phyloP scores from a whole-genome alignment of 108 stramenopile genomes.

The Pseudonitzschia multiseries region DNA sequence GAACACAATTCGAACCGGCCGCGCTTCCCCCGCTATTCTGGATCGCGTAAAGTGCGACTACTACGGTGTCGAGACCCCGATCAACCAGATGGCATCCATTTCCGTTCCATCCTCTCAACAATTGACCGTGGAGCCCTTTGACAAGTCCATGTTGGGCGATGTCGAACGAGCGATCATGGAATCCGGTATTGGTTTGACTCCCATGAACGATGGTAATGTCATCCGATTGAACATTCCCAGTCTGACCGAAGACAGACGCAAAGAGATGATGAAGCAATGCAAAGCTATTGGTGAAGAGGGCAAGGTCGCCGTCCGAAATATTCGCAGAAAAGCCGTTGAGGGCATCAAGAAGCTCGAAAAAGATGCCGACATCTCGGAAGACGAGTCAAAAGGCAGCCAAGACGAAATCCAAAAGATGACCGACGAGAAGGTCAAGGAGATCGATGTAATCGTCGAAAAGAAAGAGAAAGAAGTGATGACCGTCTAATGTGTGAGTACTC shows the following conservation, averaged over 20 bases:
- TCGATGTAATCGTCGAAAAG: constrained; percentile 82
- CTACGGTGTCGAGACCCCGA: constrained; percentile 89
- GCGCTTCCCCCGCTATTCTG: constrained; percentile 83
- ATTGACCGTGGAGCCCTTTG: constrained; percentile 83
- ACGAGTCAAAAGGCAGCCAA: constrained; percentile 75
- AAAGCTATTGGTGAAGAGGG: constrained; percentile 94
- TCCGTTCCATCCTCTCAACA: constrained; percentile 87
- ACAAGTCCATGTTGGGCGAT: constrained; percentile 67
- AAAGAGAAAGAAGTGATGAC: constrained; percentile 96
- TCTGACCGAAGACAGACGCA: constrained; percentile 93
- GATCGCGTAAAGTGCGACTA: constrained; percentile 91
- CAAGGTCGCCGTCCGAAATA: constrained; percentile 88
- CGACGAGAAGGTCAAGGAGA: constrained; percentile 79
- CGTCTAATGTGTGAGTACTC: constrained; percentile 49
- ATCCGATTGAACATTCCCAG: constrained; percentile 93
- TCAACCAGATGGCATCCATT: constrained; percentile 90
- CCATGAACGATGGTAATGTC: constrained; percentile 86
- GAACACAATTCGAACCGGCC: constrained; percentile 86
- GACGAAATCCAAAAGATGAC: constrained; percentile 90
- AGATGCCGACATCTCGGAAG: constrained; percentile 80
- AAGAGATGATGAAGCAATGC: constrained; percentile 93
- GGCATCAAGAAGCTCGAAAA: constrained; percentile 92
- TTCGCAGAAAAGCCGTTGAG: constrained; percentile 88
- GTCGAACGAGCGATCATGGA: constrained; percentile 92
- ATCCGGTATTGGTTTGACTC: constrained; percentile 84